phyloP scores from a whole-genome alignment of 495 filamentous ascomycete genomes.

The Hyaloscypha bicolor region DNA sequence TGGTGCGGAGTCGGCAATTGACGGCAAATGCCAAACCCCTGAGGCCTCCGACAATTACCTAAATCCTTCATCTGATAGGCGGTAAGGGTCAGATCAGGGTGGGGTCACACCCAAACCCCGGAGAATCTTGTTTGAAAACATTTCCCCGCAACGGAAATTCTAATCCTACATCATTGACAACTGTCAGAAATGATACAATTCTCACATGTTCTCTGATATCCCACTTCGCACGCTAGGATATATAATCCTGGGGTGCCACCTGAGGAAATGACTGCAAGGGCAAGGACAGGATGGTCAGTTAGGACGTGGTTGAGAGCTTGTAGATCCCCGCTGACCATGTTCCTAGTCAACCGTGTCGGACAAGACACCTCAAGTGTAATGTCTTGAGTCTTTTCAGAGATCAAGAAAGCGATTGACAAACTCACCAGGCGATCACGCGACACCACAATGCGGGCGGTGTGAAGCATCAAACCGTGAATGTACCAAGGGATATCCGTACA shows the following conservation, averaged over 20 bases:
- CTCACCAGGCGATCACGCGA: slow-evolving; percentile 26
- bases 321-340: neutral
- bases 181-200: slow-evolving; percentile 1
- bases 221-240: neutral
- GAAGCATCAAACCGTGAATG: slow-evolving; percentile 21
- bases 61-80: neutral
- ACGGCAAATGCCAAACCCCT: neutral
- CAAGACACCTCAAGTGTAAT: slow-evolving; percentile 28
- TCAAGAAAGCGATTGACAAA: neutral
- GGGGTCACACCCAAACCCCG: neutral
- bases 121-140: neutral
- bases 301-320: neutral
- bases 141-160: neutral
- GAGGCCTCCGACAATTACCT: slow-evolving; percentile 12
- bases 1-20: neutral
- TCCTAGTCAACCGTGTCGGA: slow-evolving; percentile 27
- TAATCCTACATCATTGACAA: neutral
- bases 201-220: neutral
- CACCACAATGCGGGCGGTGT: slow-evolving; percentile 29
- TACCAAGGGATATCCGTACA: slow-evolving; percentile 24
- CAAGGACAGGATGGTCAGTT: slow-evolving; percentile 29
- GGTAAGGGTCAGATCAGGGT: neutral
- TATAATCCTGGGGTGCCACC: neutral
- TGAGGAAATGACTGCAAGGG: slow-evolving; percentile 20
- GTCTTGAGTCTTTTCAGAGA: neutral